Conservation (phyloP, 805 yeast species). For the Ogataea pilisensis region DNA sequence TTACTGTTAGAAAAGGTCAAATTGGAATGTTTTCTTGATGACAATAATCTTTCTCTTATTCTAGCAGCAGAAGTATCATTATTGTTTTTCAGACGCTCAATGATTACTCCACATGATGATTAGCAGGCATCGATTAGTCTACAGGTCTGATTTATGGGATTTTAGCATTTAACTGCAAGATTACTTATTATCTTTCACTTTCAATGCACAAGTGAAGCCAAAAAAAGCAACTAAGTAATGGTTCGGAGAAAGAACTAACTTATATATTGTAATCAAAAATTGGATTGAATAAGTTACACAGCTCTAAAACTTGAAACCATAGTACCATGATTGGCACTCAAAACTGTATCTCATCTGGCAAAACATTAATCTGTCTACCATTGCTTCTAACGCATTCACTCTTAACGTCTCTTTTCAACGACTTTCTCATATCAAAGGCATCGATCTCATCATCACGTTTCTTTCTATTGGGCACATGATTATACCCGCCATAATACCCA, state of each 20-base stretch:
- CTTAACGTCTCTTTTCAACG: slow-evolving; percentile 53
- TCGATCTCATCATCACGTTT: slow-evolving; percentile 63
- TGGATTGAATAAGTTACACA: no score
- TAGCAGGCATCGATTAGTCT: no score
- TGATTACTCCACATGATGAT: no score
- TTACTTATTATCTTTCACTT: no score
- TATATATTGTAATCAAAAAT: no score
- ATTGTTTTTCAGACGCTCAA: no score
- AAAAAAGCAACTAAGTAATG: no score
- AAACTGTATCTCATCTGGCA: slow-evolving; percentile 65
- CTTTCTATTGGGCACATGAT: slow-evolving; percentile 39
- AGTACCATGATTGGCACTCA: slow-evolving; percentile 20
- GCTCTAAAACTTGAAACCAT: no score
- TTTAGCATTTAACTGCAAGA: no score
- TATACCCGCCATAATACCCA: slow-evolving; percentile 66
- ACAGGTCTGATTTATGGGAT: no score
- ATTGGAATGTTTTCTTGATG: slow-evolving; percentile 9
- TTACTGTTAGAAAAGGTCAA: not conserved
- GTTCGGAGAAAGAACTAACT: no score
- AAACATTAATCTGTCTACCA: slow-evolving; percentile 56
- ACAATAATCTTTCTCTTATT: slow-evolving; percentile 15
- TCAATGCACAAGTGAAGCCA: no score
- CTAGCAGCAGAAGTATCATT: slow-evolving; percentile 6
- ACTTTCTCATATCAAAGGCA: slow-evolving; percentile 84
- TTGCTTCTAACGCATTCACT: slow-evolving; percentile 51